Base-by-base conservation (phyloP, 306 rosid species). In the Dicorynia guianensis region DNA sequence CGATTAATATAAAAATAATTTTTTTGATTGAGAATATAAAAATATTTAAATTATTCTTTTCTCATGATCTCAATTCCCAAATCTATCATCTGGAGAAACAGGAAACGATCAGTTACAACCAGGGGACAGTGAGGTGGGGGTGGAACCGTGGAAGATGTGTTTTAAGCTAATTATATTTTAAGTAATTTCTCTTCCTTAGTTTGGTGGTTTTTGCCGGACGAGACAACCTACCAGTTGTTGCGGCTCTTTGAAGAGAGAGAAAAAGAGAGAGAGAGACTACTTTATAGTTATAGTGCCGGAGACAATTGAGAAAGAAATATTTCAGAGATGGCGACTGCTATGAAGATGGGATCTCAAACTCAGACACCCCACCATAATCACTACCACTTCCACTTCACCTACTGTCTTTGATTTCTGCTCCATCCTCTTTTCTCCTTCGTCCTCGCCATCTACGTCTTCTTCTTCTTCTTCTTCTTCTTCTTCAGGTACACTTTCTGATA, bases 161-260 rank as follows among this genome's bases (percentile, higher is more conserved):
- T 40, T 40, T 40, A 40, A 40, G 6, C 10, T 5, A 40, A 40
- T 40, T 1, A 5, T 5, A 5, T 0, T 40, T 5, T 5, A 40
- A 40, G 10, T 40, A 40, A 5, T 5, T 40, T 5, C 10, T 40
- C 10, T 5, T 40, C 10, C 10, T 8, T 5, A 4, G 8, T 40
- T 5, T 5, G 10, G 10, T 40, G 46, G 10, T 40, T 40, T 40
- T 40, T 40, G 10, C 8, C 0, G 8, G 46, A 8, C 10, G 67
- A 83, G 77, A 87, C 88, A 87, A 85, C 82, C 91, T 65, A 83
- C 89, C 89, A 83, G 88, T 81, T 81, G 91, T 87, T 87, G 87
- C 81, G 86, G 87, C 82, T 84, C 76, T 75, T 82, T 69, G 84
- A 80, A 79, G 89, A 79, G 90, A 77, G 81, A 86, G 85, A 86